Base-by-base conservation (phyloP, 2,329 filamentous ascomycete genomes). In the Cladophialophora bantiana region DNA sequence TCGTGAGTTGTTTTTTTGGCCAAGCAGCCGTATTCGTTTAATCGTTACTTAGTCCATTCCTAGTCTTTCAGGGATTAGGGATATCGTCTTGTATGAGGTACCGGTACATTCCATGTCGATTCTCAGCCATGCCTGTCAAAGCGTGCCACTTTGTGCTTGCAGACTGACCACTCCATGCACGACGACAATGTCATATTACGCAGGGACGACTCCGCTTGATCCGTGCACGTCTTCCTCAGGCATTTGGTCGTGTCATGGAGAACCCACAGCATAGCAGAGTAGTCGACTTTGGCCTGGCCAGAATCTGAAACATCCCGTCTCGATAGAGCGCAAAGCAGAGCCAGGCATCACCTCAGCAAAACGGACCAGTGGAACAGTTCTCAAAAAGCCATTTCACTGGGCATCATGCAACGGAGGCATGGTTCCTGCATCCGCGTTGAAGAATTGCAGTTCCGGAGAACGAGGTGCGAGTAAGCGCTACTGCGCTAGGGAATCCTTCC, bases 401-500 rank as follows among this genome's bases (percentile, higher is more conserved):
- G 31, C 59, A 13, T 20, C 20, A 61, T 53, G 59, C 59, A 34
- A 61, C 31, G 45, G 12, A 35, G 42, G 34, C 32, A 48, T 38
- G 59, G 59, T 31, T 38, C 38, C 48, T 53, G 59, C 59, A 40
- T 54, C 59, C 59, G 15, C 59, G 31, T 31, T 40, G 55, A 52
- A 31, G 12, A 40, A 52, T 10, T 50, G 45, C 20, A 10, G 45
- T 26, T 3, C 45, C 26, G 45, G 45, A 50, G 20, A 26, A 50
- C 45, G 45, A 50, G 45, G 45, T 50, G 45, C 45, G 18, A 50
- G 62, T 59, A 52, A 64, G 62, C 55, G 42, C 62, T 65, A 31
- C 64, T 57, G 53, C 64, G 58, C 64, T 65, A 65, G 64, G 64
- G 58, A 15, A 38, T 65, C 53, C 15, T 58, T 62, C 64, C 64